phyloP scores from a whole-genome alignment of 345 rosid genomes.

The Corchorus capsularis region DNA sequence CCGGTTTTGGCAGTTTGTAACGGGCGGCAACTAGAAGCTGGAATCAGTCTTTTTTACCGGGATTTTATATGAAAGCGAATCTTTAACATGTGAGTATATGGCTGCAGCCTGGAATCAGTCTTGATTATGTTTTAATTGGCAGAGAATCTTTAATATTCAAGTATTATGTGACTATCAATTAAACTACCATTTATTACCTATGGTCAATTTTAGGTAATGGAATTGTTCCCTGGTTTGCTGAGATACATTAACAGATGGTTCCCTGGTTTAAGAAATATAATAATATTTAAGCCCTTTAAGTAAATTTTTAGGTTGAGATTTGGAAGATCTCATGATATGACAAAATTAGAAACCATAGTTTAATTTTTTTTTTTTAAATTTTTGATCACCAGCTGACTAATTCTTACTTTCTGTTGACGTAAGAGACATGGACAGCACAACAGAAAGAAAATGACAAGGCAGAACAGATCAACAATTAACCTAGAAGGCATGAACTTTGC shows the following conservation, averaged over 20 bases:
- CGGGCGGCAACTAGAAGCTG: background rate
- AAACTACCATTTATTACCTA: background rate
- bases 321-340: background rate
- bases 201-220: conserved; percentile 15
- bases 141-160: background rate
- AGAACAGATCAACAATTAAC: background rate
- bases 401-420: background rate
- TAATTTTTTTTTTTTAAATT: background rate
- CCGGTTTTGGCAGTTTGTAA: conserved; percentile 9
- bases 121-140: background rate
- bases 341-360: background rate
- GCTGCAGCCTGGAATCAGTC: background rate
- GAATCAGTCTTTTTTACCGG: background rate
- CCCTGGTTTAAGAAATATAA: background rate
- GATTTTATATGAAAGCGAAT: background rate
- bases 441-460: background rate
- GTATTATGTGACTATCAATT: background rate
- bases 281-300: background rate
- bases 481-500: background rate
- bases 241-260: background rate
- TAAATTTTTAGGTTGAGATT: background rate
- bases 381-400: background rate
- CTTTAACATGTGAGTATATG: background rate
- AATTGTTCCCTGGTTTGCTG: background rate
- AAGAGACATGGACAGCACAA: background rate